Evolutionary conservation across 176 grass and related monocot species (phyloP).

Genomic region (Raddia guianensis): DNA sequence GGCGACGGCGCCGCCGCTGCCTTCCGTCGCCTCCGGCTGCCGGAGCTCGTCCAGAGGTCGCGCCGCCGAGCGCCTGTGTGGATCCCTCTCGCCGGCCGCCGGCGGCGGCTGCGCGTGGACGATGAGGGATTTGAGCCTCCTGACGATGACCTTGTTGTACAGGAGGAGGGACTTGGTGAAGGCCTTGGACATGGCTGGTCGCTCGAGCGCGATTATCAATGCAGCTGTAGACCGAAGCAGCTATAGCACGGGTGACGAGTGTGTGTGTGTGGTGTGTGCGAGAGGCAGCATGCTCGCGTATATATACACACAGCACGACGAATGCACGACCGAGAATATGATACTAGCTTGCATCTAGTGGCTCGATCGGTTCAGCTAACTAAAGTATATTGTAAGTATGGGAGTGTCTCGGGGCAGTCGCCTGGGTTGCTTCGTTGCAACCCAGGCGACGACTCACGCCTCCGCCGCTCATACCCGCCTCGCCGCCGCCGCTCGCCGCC

Average conservation of each 20-base stretch:
- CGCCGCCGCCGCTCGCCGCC: no score
- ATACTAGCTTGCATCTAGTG: no score
- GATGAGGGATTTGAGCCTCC: slow-evolving; percentile 49
- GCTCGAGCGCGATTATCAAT: not conserved
- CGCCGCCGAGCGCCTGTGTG: not conserved
- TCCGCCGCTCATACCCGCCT: no score
- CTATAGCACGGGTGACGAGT: not conserved
- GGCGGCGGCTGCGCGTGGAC: slow-evolving; percentile 23
- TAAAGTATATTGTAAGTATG: no score
- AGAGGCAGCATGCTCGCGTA: slow-evolving; percentile 14
- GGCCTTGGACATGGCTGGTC: slow-evolving; percentile 49
- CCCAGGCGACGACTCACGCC: no score
- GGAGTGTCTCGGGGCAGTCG: no score
- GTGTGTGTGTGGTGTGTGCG: not conserved
- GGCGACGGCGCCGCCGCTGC: not conserved
- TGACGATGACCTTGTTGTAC: slow-evolving; percentile 47
- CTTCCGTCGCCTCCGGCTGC: not conserved
- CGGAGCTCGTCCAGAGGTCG: slow-evolving; percentile 31
- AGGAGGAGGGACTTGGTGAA: slow-evolving; percentile 49
- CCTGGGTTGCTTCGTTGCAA: no score
- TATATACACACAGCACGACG: not conserved
- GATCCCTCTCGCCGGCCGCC: not conserved
- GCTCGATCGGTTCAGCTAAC: no score
- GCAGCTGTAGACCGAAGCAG: not conserved
- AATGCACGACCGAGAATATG: no score